Evolutionary conservation across 192 early-diverging fungal species (phyloP).

Genomic region (Funneliformis mosseae): DNA sequence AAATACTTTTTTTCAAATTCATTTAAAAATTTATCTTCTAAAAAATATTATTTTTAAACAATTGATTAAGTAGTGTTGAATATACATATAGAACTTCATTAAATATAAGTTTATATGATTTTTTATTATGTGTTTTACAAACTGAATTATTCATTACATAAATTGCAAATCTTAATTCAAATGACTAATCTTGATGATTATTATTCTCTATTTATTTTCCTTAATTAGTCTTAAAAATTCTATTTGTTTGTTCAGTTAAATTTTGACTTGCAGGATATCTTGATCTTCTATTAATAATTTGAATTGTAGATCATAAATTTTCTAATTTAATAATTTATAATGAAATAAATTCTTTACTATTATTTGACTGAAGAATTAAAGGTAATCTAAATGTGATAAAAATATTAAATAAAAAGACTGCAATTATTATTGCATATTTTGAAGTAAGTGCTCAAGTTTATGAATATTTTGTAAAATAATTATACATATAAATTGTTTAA

Average conservation of each 20-base stretch:
- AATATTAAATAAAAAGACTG: conserved; percentile 3
- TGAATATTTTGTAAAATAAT: conserved; percentile 18
- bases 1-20: not conserved
- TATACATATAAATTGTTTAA: not conserved
- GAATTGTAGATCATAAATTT: not conserved
- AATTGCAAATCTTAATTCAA: conserved; percentile 1
- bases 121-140: conserved; percentile 1
- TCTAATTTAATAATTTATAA: conserved; percentile 4
- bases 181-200: not conserved
- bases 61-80: not conserved
- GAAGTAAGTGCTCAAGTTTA: not conserved
- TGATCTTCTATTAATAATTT: conserved; percentile 5
- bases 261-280: conserved; percentile 5
- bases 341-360: conserved; percentile 2
- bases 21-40: not conserved
- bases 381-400: conserved; percentile 15
- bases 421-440: not conserved
- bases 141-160: conserved; percentile 15
- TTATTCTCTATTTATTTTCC: not conserved
- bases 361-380: conserved; percentile 12
- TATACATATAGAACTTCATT: not conserved
- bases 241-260: not conserved
- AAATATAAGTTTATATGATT: not conserved
- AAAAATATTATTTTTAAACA: conserved; percentile 1
- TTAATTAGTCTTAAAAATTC: not conserved